phyloP scores from a whole-genome alignment of 2,329 filamentous ascomycete species.

The Hypoxylon sp. region DNA sequence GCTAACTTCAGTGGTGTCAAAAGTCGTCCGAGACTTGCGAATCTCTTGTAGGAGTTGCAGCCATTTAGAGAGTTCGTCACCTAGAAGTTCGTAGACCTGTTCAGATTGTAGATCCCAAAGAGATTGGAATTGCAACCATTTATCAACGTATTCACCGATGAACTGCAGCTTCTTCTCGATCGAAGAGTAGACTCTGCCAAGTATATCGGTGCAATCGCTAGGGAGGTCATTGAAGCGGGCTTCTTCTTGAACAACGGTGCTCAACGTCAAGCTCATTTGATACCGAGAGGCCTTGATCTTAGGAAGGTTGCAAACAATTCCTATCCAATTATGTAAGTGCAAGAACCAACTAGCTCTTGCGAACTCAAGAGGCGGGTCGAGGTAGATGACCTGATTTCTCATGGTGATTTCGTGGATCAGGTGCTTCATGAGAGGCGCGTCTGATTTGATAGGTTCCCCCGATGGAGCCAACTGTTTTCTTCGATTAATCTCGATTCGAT shows the following conservation, averaged over 20 bases:
- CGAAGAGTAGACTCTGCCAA: slow-evolving; percentile 84
- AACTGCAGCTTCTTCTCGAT: slow-evolving; percentile 86
- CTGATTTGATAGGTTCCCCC: slow-evolving; percentile 62
- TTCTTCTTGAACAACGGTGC: slow-evolving; percentile 75
- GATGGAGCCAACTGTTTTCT: slow-evolving; percentile 64
- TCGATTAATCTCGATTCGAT: slow-evolving; percentile 65
- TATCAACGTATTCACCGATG: slow-evolving; percentile 90
- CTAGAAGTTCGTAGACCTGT: slow-evolving; percentile 91
- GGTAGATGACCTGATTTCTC: slow-evolving; percentile 97
- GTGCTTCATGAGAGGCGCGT: slow-evolving; percentile 76
- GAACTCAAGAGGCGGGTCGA: slow-evolving; percentile 93
- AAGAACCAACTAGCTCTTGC: slow-evolving; percentile 94
- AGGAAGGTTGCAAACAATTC: slow-evolving; percentile 89
- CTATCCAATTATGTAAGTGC: slow-evolving; percentile 94
- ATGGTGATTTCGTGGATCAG: slow-evolving; percentile 95
- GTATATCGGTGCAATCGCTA: slow-evolving; percentile 82
- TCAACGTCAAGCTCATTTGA: slow-evolving; percentile 79
- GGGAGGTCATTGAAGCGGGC: slow-evolving; percentile 87
- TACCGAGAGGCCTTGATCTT: slow-evolving; percentile 97
- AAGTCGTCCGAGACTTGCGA: slow-evolving; percentile 93
- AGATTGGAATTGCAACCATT: slow-evolving; percentile 99
- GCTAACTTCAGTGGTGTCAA: slow-evolving; percentile 96
- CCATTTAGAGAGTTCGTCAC: slow-evolving; percentile 93
- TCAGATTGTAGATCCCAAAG: slow-evolving; percentile 98
- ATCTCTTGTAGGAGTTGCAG: slow-evolving; percentile 97